These are phyloP conservation scores for Euphorbia pulcherrima DNA, from an alignment of 345 rosid species.

Conservation along the genomic window DNA sequence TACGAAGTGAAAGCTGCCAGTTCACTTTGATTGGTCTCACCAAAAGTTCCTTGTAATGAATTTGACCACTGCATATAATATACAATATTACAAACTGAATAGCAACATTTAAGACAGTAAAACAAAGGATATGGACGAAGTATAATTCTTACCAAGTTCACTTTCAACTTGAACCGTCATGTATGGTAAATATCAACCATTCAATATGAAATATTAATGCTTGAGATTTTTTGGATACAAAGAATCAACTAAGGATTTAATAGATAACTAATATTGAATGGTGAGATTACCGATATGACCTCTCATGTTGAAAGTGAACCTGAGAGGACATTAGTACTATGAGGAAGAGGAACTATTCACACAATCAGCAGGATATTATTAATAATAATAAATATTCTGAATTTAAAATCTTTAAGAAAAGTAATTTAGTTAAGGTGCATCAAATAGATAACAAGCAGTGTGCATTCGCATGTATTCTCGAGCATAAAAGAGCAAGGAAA, in stretches of 20 bases:
- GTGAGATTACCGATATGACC: too few species aligned
- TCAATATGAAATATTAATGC: too few species aligned
- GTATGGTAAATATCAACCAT: too few species aligned
- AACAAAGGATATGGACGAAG: background rate
- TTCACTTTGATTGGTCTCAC: conserved; percentile 92
- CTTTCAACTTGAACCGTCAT: too few species aligned
- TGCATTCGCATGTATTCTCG: background rate
- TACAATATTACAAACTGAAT: conserved; percentile 17
- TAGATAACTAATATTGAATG: too few species aligned
- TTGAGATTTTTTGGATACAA: too few species aligned
- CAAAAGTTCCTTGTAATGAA: conserved; percentile 46
- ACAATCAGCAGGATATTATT: background rate
- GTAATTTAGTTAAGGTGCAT: background rate
- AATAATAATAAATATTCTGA: background rate
- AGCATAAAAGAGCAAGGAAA: background rate
- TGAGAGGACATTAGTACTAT: conserved; percentile 1
- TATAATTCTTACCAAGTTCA: background rate
- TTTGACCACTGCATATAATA: conserved; percentile 53
- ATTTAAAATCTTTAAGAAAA: background rate
- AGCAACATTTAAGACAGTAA: conserved; percentile 1
- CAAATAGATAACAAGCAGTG: background rate
- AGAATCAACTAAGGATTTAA: too few species aligned
- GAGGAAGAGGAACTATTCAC: background rate
- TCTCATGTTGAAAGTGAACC: too few species aligned
- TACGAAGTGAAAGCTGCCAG: conserved; percentile 89